These are phyloP conservation scores for Ceratocystis huliohia DNA, from an alignment of 2,329 filamentous ascomycete genomes.

Conservation along the genomic window DNA sequence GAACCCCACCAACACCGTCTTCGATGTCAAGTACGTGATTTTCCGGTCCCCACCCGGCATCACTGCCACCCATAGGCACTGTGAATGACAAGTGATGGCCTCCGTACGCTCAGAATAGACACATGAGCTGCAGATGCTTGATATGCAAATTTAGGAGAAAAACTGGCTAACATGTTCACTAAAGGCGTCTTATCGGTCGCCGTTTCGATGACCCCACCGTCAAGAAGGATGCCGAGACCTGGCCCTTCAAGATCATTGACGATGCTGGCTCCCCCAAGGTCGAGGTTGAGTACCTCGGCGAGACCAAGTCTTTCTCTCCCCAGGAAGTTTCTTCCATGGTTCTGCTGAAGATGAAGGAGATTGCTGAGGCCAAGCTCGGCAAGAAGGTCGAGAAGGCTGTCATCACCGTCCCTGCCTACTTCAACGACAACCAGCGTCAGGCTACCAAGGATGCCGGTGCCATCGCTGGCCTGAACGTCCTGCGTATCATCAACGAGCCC, in stretches of 20 bases:
- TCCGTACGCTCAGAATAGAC: background rate
- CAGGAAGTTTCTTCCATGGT: conserved; percentile 99
- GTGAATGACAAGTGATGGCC: background rate
- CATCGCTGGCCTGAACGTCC: conserved; percentile 92
- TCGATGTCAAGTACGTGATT: conserved; percentile 82
- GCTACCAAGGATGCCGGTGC: conserved; percentile 98
- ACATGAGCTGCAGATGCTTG: background rate
- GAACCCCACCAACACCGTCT: conserved; percentile 97
- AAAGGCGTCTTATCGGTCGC: conserved; percentile 90
- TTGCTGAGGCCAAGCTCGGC: conserved; percentile 94
- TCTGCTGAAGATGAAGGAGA: conserved; percentile 98
- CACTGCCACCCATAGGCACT: background rate
- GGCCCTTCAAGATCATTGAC: conserved; percentile 98
- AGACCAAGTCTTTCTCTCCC: conserved; percentile 91
- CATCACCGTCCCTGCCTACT: conserved; percentile 97
- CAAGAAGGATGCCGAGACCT: conserved; percentile 97
- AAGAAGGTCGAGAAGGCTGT: conserved; percentile 99
- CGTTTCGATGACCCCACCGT: conserved; percentile 90
- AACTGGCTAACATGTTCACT: background rate
- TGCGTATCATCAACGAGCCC: conserved; percentile 99
- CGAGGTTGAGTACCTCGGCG: conserved; percentile 87
- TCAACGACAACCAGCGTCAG: conserved; percentile 99
- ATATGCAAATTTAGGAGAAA: background rate
- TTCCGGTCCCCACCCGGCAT: background rate
- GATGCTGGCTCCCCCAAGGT: conserved; percentile 80